phyloP scores from a whole-genome alignment of 2,329 filamentous ascomycete genomes.

The Cercospora sp. region DNA sequence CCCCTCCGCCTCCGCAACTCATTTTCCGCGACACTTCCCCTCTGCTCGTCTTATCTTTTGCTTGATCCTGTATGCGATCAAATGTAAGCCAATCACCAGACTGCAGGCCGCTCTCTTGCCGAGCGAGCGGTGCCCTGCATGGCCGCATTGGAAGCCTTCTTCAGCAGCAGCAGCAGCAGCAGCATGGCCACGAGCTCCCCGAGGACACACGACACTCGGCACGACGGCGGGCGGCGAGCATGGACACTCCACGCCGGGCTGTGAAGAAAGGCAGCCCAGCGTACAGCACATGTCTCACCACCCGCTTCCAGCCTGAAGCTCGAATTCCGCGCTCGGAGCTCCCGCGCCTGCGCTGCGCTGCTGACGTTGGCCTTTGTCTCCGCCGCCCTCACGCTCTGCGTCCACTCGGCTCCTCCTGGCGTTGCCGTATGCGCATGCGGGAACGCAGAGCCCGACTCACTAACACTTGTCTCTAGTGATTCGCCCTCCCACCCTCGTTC shows the following conservation, averaged over 20 bases:
- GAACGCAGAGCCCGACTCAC: constrained; percentile 15
- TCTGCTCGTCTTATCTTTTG: neutral
- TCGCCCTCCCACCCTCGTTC: neutral
- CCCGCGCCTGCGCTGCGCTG: neutral
- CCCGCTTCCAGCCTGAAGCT: neutral
- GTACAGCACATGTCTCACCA: neutral
- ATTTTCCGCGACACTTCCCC: neutral
- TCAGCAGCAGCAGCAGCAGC: neutral
- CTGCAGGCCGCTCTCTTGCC: neutral
- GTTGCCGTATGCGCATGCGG: constrained; percentile 4
- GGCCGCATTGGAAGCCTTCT: neutral
- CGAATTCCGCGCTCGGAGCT: neutral
- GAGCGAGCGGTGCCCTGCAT: neutral
- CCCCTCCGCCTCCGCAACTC: neutral
- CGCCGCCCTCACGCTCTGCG: neutral
- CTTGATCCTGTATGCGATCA: constrained; percentile 4
- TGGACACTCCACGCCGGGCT: neutral
- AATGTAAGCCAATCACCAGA: constrained; percentile 6
- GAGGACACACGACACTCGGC: neutral
- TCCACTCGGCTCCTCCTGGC: neutral
- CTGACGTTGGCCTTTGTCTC: neutral
- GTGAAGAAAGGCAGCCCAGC: neutral
- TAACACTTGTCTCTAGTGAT: constrained; percentile 11
- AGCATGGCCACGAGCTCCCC: neutral
- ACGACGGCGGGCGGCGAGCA: neutral